Evolutionary conservation across 2,329 filamentous ascomycete genomes (phyloP).

Genomic region (Talaromyces sp.): DNA sequence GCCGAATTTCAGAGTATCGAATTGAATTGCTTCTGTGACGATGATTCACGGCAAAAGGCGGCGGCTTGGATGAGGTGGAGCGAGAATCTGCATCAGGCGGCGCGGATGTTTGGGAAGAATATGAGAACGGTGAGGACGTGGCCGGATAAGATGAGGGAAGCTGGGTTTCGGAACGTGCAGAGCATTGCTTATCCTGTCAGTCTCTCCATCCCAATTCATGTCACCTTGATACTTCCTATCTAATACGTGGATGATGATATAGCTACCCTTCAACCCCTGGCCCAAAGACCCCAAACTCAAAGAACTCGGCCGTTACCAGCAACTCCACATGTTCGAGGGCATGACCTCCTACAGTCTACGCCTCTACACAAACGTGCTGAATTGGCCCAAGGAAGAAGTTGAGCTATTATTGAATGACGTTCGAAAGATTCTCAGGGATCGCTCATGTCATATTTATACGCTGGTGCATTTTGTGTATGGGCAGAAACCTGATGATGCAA

Average conservation of each 20-base stretch:
- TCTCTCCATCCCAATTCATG: background rate
- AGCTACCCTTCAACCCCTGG: constrained; percentile 25
- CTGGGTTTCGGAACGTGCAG: constrained; percentile 29
- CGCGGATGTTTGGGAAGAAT: constrained; percentile 25
- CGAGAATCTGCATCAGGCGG: constrained; percentile 22
- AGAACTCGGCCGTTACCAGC: constrained; percentile 41
- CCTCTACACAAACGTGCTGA: constrained; percentile 29
- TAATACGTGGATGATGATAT: background rate
- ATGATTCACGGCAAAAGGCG: constrained; percentile 20
- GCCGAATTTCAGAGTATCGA: constrained; percentile 21
- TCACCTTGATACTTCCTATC: background rate
- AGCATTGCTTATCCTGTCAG: constrained; percentile 24
- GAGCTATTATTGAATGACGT: constrained; percentile 32
- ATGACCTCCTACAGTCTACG: constrained; percentile 26
- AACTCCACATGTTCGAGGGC: constrained; percentile 23
- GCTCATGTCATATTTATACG: constrained; percentile 30
- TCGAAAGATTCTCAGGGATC: constrained; percentile 32
- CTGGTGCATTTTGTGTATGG: constrained; percentile 21
- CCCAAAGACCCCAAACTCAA: constrained; percentile 49
- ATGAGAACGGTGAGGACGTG: constrained; percentile 21
- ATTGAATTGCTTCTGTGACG: constrained; percentile 21
- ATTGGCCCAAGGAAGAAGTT: constrained; percentile 31
- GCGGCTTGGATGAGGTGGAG: constrained; percentile 20
- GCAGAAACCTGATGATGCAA: constrained; percentile 11
- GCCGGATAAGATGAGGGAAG: constrained; percentile 24